Evolutionary conservation across 2,329 filamentous ascomycete species (phyloP).

Genomic region (Epichloe typhina): DNA sequence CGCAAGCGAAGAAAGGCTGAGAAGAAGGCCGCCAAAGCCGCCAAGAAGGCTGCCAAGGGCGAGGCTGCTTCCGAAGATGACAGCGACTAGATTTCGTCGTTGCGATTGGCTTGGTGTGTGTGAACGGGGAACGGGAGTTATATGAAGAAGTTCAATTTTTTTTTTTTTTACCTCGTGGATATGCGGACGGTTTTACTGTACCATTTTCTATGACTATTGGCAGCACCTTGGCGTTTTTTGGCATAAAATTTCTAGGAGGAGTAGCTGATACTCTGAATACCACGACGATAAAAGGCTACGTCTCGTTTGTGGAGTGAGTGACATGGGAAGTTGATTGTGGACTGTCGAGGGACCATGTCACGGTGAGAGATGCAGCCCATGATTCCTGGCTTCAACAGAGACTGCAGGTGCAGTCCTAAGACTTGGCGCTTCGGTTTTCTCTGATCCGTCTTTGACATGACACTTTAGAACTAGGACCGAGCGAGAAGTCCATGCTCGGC

Average conservation of each 20-base stretch:
- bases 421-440: too few relatives aligned
- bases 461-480: too few relatives aligned
- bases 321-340: too few relatives aligned
- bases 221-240: conserved; percentile 12
- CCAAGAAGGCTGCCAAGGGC: conserved; percentile 40
- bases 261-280: conserved; percentile 2
- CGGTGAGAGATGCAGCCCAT: too few relatives aligned
- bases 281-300: background rate
- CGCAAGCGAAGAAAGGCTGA: conserved; percentile 47
- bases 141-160: background rate
- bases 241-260: conserved; percentile 8
- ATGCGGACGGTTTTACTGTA: conserved; percentile 11
- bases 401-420: too few relatives aligned
- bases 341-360: too few relatives aligned
- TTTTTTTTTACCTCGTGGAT: conserved; percentile 4
- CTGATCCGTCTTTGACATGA: too few relatives aligned
- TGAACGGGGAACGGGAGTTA: conserved; percentile 1
- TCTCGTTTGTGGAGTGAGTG: too few relatives aligned
- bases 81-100: conserved; percentile 7
- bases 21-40: conserved; percentile 44
- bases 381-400: too few relatives aligned
- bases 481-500: too few relatives aligned
- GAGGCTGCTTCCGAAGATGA: conserved; percentile 36
- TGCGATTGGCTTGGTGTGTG: background rate
- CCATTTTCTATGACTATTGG: conserved; percentile 9